Conservation (phyloP, 176 grass and related monocot species). For the Saccharum officinarum region DNA sequence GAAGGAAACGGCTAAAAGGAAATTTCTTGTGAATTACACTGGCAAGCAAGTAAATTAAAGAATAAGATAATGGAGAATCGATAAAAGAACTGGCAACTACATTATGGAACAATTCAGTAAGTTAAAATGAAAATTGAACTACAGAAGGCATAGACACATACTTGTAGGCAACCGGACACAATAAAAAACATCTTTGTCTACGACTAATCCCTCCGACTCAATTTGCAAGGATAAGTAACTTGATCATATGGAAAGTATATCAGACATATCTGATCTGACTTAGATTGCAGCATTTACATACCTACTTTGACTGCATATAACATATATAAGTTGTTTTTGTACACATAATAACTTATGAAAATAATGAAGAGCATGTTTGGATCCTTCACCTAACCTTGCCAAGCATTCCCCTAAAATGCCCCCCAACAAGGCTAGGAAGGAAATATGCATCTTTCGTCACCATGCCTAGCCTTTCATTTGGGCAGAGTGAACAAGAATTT, state of each 20-base stretch:
- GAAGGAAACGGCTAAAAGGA: conserved; percentile 4
- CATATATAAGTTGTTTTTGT: not conserved
- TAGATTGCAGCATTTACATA: not conserved
- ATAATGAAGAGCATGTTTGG: not conserved
- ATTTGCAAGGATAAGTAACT: not conserved
- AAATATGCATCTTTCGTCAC: not conserved
- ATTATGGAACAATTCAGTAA: not conserved
- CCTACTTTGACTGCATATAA: not conserved
- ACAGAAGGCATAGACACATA: conserved; percentile 6
- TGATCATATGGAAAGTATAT: conserved; percentile 7
- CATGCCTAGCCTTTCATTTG: not conserved
- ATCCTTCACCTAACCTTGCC: not conserved
- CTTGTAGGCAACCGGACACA: conserved; percentile 3
- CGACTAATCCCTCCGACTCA: not conserved
- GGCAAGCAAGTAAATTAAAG: conserved; percentile 7
- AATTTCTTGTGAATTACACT: not conserved
- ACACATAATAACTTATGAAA: not conserved
- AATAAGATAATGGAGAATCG: not conserved
- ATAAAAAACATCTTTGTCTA: not conserved
- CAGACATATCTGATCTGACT: conserved; percentile 11
- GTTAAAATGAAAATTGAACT: conserved; percentile 7
- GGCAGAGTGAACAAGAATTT: not conserved
- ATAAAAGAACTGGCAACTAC: not conserved
- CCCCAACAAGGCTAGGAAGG: not conserved
- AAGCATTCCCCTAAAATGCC: not conserved